phyloP scores from a whole-genome alignment of 495 filamentous ascomycete genomes.

The Cenococcum geophilum region DNA sequence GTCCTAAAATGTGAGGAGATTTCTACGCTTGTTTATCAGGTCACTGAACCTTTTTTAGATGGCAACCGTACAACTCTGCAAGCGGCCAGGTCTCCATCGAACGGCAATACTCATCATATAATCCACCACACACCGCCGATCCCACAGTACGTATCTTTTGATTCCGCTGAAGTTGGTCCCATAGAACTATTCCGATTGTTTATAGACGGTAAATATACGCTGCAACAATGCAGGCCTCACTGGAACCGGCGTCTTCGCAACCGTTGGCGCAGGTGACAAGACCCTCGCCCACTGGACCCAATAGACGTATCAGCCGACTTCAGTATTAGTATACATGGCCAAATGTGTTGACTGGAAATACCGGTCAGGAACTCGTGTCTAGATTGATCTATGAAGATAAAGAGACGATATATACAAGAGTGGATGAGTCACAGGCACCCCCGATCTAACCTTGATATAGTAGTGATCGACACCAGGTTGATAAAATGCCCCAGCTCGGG shows the following conservation, averaged over 20 bases:
- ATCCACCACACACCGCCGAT: constrained; percentile 23
- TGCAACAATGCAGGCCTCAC: constrained; percentile 26
- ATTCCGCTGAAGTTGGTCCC: neutral
- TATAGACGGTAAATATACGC: constrained; percentile 20
- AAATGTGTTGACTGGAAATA: too few species aligned
- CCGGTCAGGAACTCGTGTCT: too few species aligned
- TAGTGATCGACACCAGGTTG: too few species aligned
- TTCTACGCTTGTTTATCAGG: neutral
- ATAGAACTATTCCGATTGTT: neutral
- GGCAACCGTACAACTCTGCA: constrained; percentile 28
- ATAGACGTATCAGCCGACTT: constrained; percentile 26
- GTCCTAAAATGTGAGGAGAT: neutral
- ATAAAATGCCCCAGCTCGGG: constrained; percentile 12
- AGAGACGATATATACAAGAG: too few species aligned
- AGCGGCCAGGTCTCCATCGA: constrained; percentile 24
- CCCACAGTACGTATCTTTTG: constrained; percentile 6
- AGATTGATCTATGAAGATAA: too few species aligned
- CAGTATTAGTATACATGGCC: constrained; percentile 31
- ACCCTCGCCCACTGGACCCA: constrained; percentile 27
- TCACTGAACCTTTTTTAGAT: constrained; percentile 17
- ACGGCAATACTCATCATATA: constrained; percentile 21
- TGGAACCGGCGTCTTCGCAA: constrained; percentile 20
- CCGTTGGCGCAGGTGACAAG: constrained; percentile 19
- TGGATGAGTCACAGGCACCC: too few species aligned
- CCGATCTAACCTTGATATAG: too few species aligned